These are phyloP conservation scores for Ophiostoma perfectum DNA, from an alignment of 2,329 filamentous ascomycete species.

Conservation along the genomic window DNA sequence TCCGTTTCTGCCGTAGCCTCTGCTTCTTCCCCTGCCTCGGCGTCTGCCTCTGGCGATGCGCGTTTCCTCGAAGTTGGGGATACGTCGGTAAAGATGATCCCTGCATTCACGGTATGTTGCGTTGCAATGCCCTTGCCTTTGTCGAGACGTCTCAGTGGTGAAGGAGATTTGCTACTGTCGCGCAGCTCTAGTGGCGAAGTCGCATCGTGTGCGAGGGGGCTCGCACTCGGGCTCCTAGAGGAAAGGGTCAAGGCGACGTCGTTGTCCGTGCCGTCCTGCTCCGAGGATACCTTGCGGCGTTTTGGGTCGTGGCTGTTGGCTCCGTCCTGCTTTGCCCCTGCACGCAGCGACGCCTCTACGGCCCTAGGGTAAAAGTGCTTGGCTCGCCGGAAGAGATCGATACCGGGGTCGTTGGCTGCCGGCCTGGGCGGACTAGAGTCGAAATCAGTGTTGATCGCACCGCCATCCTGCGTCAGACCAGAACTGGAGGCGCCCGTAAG, in stretches of 20 bases:
- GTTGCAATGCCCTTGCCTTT: constrained; percentile 24
- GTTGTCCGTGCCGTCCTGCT: constrained; percentile 2
- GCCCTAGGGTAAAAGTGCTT: constrained; percentile 43
- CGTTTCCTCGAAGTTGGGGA: not conserved
- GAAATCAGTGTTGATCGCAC: not conserved
- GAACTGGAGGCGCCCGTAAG: not conserved
- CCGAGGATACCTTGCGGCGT: constrained; percentile 25
- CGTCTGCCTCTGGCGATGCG: not conserved
- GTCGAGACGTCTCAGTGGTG: not conserved
- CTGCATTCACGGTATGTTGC: constrained; percentile 17
- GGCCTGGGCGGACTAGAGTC: not conserved
- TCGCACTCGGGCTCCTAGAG: not conserved
- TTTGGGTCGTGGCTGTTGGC: constrained; percentile 16
- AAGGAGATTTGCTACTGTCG: not conserved
- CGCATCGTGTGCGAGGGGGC: not conserved
- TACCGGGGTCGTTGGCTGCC: not conserved
- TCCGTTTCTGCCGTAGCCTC: not conserved
- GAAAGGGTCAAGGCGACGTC: not conserved
- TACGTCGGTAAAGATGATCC: constrained; percentile 9
- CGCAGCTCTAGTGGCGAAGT: not conserved
- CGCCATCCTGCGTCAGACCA: not conserved
- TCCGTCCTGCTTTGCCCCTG: not conserved
- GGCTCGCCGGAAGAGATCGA: constrained; percentile 47
- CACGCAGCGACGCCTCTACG: constrained; percentile 24
- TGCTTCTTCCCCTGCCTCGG: not conserved